These are phyloP conservation scores for Colletotrichum sp. DNA, from an alignment of 2,329 filamentous ascomycete genomes.

Conservation along the genomic window DNA sequence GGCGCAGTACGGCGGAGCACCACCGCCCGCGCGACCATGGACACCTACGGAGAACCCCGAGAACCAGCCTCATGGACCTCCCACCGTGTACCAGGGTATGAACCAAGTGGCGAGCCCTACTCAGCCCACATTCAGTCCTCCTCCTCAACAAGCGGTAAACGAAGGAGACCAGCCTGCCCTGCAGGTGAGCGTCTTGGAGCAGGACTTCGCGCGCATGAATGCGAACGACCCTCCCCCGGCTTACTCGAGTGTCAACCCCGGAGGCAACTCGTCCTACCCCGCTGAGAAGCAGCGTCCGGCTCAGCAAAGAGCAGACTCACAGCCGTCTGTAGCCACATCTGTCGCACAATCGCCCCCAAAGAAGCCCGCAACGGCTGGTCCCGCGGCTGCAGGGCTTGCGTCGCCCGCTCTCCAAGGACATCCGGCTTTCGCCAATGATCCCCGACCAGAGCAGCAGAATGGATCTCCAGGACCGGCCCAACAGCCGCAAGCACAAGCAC, in stretches of 20 bases:
- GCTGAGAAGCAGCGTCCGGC: slow-evolving; percentile 74
- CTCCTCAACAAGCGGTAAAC: slow-evolving; percentile 42
- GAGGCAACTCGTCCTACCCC: slow-evolving; percentile 66
- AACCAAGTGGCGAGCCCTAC: slow-evolving; percentile 69
- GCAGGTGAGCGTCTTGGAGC: slow-evolving; percentile 77
- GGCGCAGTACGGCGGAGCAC: slow-evolving; percentile 72
- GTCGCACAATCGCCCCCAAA: slow-evolving; percentile 34
- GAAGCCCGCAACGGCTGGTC: slow-evolving; percentile 29
- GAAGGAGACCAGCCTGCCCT: slow-evolving; percentile 39
- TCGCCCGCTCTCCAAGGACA: slow-evolving; percentile 67
- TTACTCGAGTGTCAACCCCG: slow-evolving; percentile 78
- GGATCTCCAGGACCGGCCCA: slow-evolving; percentile 26
- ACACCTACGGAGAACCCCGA: slow-evolving; percentile 92
- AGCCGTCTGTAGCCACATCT: slow-evolving; percentile 30
- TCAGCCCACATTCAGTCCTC: slow-evolving; percentile 46
- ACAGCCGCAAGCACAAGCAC: neutral
- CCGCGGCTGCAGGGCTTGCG: slow-evolving; percentile 35
- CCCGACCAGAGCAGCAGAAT: slow-evolving; percentile 56
- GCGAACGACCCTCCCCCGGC: slow-evolving; percentile 90
- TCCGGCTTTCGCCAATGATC: slow-evolving; percentile 90
- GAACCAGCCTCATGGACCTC: slow-evolving; percentile 85
- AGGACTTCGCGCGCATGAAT: slow-evolving; percentile 84
- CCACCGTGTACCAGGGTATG: slow-evolving; percentile 88
- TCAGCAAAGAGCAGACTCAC: slow-evolving; percentile 28
- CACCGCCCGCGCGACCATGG: slow-evolving; percentile 73